Percentiles rank a stretch among this genome's conserved stretches.
phyloP scores from a whole-genome alignment of 306 rosid species.

The Quercus wislizeni region DNA sequence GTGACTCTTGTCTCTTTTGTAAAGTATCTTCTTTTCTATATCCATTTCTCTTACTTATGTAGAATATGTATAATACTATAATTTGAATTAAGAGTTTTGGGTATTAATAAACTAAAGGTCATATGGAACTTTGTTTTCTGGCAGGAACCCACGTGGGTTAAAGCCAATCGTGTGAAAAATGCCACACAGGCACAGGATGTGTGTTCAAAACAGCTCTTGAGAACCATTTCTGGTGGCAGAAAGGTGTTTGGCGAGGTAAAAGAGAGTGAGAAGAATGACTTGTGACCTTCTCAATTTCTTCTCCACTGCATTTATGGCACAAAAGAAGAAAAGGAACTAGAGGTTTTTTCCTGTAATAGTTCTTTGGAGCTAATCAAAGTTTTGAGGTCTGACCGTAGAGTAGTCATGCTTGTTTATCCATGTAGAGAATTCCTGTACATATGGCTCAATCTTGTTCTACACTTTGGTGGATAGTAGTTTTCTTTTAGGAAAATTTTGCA shows the following conservation, averaged over 20 bases:
- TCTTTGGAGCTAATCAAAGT: neutral
- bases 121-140: constrained; percentile 10
- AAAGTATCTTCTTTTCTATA: neutral
- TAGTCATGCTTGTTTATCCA: neutral
- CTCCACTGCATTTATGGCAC: neutral
- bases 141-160: constrained; percentile 99
- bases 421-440: neutral
- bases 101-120: neutral
- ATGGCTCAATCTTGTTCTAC: neutral
- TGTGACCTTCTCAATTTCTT: neutral
- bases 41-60: constrained; percentile 2
- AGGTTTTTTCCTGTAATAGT: neutral
- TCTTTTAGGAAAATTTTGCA: neutral
- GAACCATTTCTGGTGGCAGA: constrained; percentile 61
- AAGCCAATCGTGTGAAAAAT: constrained; percentile 67
- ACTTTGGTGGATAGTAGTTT: neutral
- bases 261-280: constrained; percentile 18
- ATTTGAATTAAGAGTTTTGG: neutral
- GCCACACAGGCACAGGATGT: constrained; percentile 68
- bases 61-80: neutral
- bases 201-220: constrained; percentile 75
- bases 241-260: constrained; percentile 23
- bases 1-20: constrained; percentile 27
- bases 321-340: neutral
- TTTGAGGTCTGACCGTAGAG: neutral